phyloP scores from a whole-genome alignment of 768 basidiomycete genomes.

The Panaeolus papilionaceus region DNA sequence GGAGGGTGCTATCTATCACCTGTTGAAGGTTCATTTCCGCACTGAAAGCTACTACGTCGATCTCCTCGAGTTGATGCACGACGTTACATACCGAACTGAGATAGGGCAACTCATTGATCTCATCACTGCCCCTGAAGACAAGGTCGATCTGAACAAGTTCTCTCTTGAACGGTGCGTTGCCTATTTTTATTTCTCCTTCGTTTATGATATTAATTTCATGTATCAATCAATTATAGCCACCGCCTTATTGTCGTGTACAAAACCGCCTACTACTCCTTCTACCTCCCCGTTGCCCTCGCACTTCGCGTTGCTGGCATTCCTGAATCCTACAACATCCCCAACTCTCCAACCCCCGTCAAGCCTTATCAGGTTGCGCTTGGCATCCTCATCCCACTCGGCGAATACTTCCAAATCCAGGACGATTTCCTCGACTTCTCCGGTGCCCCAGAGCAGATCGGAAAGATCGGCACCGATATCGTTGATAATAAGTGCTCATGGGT shows the following conservation, averaged over 20 bases:
- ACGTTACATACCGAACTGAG: constrained; percentile 91
- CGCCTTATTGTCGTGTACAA: constrained; percentile 95
- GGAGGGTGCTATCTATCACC: constrained; percentile 89
- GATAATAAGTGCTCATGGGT: constrained; percentile 99
- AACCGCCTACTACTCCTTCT: constrained; percentile 98
- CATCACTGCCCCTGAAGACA: constrained; percentile 92
- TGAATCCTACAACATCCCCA: constrained; percentile 42
- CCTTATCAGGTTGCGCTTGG: constrained; percentile 77
- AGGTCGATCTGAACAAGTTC: constrained; percentile 87
- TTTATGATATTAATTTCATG: neutral
- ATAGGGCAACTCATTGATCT: constrained; percentile 96
- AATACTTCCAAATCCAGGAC: constrained; percentile 99
- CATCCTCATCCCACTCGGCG: constrained; percentile 91
- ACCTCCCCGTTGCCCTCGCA: constrained; percentile 95
- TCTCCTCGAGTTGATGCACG: constrained; percentile 90
- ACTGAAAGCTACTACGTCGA: constrained; percentile 84
- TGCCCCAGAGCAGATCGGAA: constrained; percentile 90
- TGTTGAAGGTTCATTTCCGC: constrained; percentile 89
- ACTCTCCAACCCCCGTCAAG: constrained; percentile 39
- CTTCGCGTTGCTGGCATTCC: constrained; percentile 80
- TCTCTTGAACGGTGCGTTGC: constrained; percentile 75
- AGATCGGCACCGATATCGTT: constrained; percentile 97
- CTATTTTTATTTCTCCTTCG: neutral
- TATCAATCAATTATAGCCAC: constrained; percentile 58
- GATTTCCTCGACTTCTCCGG: constrained; percentile 95